Percentiles rank a stretch among this genome's conserved stretches.
Evolutionary conservation across 345 rosid species (phyloP).

Genomic region (Eucalyptus melliodora): DNA sequence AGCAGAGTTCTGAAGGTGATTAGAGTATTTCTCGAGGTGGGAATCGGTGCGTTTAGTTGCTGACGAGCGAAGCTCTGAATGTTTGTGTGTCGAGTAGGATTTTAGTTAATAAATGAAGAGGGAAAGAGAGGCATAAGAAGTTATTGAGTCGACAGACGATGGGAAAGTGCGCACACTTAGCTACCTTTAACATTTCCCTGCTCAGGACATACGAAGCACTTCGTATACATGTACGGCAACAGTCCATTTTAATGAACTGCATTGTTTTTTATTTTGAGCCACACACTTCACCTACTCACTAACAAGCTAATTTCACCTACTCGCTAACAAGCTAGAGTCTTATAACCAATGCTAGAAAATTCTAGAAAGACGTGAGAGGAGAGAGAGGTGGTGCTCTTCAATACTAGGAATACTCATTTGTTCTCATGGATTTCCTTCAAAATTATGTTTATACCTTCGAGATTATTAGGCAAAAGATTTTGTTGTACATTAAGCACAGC

Average conservation of each 20-base stretch:
- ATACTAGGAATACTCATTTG: too few species aligned
- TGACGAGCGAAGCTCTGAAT: not conserved
- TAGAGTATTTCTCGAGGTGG: not conserved
- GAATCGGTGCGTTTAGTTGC: not conserved
- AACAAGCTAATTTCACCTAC: too few species aligned
- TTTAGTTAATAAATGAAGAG: not conserved
- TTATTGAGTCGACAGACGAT: not conserved
- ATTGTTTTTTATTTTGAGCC: not conserved
- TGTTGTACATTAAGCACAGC: too few species aligned
- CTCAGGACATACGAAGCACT: not conserved
- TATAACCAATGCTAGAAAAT: too few species aligned
- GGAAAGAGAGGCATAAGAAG: not conserved
- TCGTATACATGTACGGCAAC: not conserved
- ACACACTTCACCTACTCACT: too few species aligned
- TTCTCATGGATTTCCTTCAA: too few species aligned
- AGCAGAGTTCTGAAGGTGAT: not conserved
- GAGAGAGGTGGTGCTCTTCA: too few species aligned
- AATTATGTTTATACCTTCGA: too few species aligned
- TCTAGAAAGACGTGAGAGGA: too few species aligned
- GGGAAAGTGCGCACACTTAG: not conserved
- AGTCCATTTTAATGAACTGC: not conserved
- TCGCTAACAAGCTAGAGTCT: too few species aligned
- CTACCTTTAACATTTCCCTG: not conserved
- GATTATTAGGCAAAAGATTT: too few species aligned
- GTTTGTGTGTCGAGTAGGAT: not conserved